phyloP scores from a whole-genome alignment of 1,284 basidiomycete genomes.

The Ganoderma lingzhi region DNA sequence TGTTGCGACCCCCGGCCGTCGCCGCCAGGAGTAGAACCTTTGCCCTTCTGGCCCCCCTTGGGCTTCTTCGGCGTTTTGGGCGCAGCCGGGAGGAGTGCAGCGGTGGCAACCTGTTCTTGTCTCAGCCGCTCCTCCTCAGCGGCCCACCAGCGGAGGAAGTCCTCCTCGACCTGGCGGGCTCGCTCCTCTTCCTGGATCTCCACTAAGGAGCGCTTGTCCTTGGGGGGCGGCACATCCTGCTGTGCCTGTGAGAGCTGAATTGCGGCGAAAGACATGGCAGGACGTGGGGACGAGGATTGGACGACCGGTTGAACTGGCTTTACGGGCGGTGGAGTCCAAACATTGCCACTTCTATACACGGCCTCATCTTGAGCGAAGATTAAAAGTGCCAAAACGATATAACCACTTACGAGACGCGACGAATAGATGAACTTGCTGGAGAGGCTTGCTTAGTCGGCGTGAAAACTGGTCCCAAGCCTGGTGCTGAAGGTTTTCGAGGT shows the following conservation, averaged over 20 bases:
- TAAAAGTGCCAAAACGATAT: background rate
- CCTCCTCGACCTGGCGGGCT: constrained; percentile 69
- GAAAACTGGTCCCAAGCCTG: constrained; percentile 65
- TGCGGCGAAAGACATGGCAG: constrained; percentile 75
- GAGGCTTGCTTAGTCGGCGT: constrained; percentile 58
- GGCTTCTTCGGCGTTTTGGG: constrained; percentile 27
- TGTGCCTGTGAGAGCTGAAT: constrained; percentile 85
- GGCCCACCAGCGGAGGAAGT: constrained; percentile 89
- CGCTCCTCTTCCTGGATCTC: constrained; percentile 90
- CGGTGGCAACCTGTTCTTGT: constrained; percentile 32
- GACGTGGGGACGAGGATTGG: constrained; percentile 43
- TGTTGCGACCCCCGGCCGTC: background rate
- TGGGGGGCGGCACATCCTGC: constrained; percentile 50
- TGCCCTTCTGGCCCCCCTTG: constrained; percentile 18
- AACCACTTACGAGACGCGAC: constrained; percentile 58
- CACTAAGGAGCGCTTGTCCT: constrained; percentile 70
- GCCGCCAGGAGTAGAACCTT: constrained; percentile 1
- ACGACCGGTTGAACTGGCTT: constrained; percentile 51
- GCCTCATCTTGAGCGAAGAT: background rate
- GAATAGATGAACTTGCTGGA: constrained; percentile 42
- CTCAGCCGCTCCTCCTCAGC: constrained; percentile 78
- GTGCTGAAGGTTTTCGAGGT: constrained; percentile 35
- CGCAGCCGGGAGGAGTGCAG: constrained; percentile 15
- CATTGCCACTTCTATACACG: constrained; percentile 49
- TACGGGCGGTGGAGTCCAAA: constrained; percentile 65